Conservation (phyloP, 1,139 yeast species). For the Ogataea hybrid region DNA sequence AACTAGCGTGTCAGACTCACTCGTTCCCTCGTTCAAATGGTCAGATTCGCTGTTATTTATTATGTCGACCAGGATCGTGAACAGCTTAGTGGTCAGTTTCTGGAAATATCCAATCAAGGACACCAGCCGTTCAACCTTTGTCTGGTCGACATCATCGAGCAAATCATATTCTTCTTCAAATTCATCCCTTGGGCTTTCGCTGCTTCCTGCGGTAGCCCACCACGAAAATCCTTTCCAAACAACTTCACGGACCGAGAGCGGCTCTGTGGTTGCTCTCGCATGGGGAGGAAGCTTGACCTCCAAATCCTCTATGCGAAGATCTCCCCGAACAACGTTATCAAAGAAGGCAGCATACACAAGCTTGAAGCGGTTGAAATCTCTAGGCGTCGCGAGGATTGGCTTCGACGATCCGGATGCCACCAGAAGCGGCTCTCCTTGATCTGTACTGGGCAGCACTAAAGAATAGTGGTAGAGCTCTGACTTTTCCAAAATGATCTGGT, state of each 20-base stretch:
- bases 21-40: conserved; percentile 8
- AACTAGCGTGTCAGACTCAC: conserved; percentile 9
- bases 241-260: conserved; percentile 61
- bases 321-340: conserved; percentile 19
- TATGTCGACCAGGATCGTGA: conserved; percentile 33
- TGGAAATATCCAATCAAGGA: conserved; percentile 56
- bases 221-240: conserved; percentile 73
- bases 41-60: conserved; percentile 26
- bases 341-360: conserved; percentile 33
- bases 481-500: conserved; percentile 62
- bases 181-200: conserved; percentile 22
- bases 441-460: conserved; percentile 33
- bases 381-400: conserved; percentile 36
- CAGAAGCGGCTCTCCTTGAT: conserved; percentile 24
- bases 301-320: conserved; percentile 10
- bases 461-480: conserved; percentile 53
- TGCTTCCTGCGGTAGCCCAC: conserved; percentile 83
- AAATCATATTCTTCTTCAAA: conserved; percentile 25
- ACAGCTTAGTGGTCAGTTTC: conserved; percentile 41
- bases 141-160: conserved; percentile 30
- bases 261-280: conserved; percentile 34
- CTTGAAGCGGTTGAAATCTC: conserved; percentile 35
- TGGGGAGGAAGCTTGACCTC: conserved; percentile 21
- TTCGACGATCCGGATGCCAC: conserved; percentile 21
- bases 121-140: conserved; percentile 31